Percentiles rank a stretch among this genome's conserved stretches.
These are phyloP conservation scores for Phaffomyces opuntiae DNA, from an alignment of 805 yeast species.

Conservation along the genomic window DNA sequence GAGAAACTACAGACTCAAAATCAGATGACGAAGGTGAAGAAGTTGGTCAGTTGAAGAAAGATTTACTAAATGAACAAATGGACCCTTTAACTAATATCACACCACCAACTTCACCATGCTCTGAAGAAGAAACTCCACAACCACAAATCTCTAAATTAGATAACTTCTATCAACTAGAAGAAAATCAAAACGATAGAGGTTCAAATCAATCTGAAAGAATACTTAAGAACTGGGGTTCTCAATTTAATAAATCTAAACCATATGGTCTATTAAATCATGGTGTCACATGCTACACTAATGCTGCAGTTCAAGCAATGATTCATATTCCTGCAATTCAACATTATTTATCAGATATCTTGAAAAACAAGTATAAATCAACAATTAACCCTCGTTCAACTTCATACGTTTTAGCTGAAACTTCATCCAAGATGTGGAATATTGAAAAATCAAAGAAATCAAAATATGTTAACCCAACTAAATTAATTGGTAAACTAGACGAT, in stretches of 20 bases:
- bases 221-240: conserved; percentile 63
- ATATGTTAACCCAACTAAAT: conserved; percentile 67
- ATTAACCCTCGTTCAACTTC: conserved; percentile 56
- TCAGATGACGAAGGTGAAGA: conserved; percentile 12
- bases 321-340: conserved; percentile 90
- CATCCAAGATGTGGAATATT: conserved; percentile 62
- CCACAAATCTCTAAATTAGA: conserved; percentile 37
- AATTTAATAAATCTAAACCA: conserved; percentile 40
- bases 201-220: conserved; percentile 53
- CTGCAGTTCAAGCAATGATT: conserved; percentile 85
- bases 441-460: conserved; percentile 31
- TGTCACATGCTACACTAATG: conserved; percentile 94
- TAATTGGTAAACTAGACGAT: conserved; percentile 66
- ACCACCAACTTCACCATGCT: conserved; percentile 29
- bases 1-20: conserved; percentile 7
- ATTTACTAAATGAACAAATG: conserved; percentile 19
- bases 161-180: conserved; percentile 54
- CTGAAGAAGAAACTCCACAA: conserved; percentile 26
- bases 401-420: conserved; percentile 58
- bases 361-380: conserved; percentile 40
- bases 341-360: conserved; percentile 61
- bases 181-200: conserved; percentile 53
- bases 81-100: conserved; percentile 10
- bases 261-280: conserved; percentile 82
- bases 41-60: conserved; percentile 18